These are phyloP conservation scores for Psidium guajava DNA, from an alignment of 345 rosid species.

Conservation along the genomic window DNA sequence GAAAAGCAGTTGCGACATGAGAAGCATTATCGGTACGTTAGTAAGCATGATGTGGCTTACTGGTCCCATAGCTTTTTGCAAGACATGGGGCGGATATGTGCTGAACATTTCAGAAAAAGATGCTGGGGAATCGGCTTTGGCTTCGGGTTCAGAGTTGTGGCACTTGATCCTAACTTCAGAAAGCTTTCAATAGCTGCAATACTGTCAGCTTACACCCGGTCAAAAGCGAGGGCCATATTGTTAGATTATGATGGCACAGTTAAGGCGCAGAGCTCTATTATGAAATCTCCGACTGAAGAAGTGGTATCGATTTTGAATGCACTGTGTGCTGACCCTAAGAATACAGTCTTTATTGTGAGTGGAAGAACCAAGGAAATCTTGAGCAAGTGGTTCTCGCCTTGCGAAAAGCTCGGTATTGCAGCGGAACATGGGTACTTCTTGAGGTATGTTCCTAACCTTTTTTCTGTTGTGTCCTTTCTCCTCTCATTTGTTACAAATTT, in stretches of 20 bases:
- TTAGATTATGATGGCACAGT: constrained; percentile 34
- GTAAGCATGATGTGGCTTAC: constrained; percentile 51
- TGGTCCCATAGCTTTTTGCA: constrained; percentile 40
- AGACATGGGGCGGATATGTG: constrained; percentile 28
- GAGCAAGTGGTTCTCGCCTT: constrained; percentile 22
- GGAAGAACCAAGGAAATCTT: constrained; percentile 22
- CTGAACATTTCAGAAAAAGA: constrained; percentile 19
- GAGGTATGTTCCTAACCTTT: constrained; percentile 7
- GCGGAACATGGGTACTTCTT: constrained; percentile 34
- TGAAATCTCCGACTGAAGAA: constrained; percentile 12
- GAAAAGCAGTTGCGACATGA: constrained; percentile 28
- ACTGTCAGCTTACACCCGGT: constrained; percentile 11
- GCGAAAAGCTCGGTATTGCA: constrained; percentile 25
- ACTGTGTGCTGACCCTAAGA: constrained; percentile 17
- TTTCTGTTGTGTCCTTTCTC: background rate
- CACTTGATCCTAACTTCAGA: constrained; percentile 27
- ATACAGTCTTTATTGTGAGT: constrained; percentile 28
- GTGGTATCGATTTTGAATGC: constrained; percentile 17
- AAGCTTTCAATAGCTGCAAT: constrained; percentile 16
- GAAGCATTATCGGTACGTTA: constrained; percentile 43
- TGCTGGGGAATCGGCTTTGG: constrained; percentile 35
- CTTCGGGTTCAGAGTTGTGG: constrained; percentile 25
- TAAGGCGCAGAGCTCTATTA: constrained; percentile 15
- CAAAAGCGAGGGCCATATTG: constrained; percentile 22
- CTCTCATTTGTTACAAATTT: background rate